phyloP scores from a whole-genome alignment of 2,329 filamentous ascomycete species.

The Fusarium haematococcum region DNA sequence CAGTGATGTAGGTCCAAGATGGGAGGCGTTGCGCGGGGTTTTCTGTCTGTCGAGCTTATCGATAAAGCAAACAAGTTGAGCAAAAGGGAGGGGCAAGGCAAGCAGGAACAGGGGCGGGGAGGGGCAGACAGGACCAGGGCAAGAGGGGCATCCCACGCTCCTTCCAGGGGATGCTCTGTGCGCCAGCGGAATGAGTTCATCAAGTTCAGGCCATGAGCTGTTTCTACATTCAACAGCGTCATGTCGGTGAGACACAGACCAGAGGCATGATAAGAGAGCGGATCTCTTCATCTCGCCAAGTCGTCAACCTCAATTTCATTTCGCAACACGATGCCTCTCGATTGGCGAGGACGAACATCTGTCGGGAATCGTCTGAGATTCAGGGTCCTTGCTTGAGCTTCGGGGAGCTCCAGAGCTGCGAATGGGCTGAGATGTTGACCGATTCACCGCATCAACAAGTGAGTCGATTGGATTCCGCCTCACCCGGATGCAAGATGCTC shows the following conservation, averaged over 20 bases:
- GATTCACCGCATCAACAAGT: constrained; percentile 31
- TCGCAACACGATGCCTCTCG: constrained; percentile 33
- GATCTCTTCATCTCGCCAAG: constrained; percentile 29
- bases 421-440: constrained; percentile 39
- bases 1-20: constrained; percentile 37
- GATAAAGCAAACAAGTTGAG: constrained; percentile 36
- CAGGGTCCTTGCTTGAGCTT: constrained; percentile 17
- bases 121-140: constrained; percentile 27
- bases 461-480: constrained; percentile 30
- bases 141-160: constrained; percentile 29
- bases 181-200: constrained; percentile 41
- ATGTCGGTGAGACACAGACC: constrained; percentile 41
- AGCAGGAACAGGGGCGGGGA: constrained; percentile 21
- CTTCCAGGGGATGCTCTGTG: constrained; percentile 36
- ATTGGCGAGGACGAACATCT: constrained; percentile 35
- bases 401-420: constrained; percentile 17
- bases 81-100: constrained; percentile 31
- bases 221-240: constrained; percentile 36
- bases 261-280: constrained; percentile 33
- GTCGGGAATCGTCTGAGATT: constrained; percentile 26
- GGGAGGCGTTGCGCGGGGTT: constrained; percentile 42
- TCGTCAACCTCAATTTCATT: constrained; percentile 31
- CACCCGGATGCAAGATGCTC: constrained; percentile 21
- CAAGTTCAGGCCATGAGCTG: constrained; percentile 37
- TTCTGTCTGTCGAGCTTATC: constrained; percentile 41